Base-by-base conservation (phyloP, 2,329 filamentous ascomycete species). In the Aspergillus pseudonomiae region DNA sequence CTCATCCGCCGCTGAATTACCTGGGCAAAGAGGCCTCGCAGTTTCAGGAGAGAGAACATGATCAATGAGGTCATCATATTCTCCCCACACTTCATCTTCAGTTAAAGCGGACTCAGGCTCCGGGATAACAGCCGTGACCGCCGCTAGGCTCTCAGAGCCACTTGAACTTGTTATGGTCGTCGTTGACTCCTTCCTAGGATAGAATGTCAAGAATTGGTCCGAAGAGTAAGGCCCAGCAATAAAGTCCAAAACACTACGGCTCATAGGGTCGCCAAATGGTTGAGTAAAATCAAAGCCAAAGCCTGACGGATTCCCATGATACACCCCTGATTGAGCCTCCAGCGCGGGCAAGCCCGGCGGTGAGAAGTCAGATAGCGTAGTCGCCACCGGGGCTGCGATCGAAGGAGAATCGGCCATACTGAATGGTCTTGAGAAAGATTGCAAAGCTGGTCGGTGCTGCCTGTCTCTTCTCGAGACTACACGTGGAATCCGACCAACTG, bases 41-140 rank as follows among this genome's bases (percentile, higher is more conserved):
- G 68, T 69, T 41, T 77, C 78, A 9, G 82, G 79, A 5, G 84
- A 85, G 57, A 87, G 84, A 12, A 88, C 84, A 62, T 92, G 89
- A 59, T 91, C 91, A 60, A 97, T 86, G 14, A 97, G 81, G 70
- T 97, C 94, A 68, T 98, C 89, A 73, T 96, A 97, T 77, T 96
- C 94, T 58, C 94, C 89, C 94, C 94, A 98, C 1, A 97, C 86
- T 73, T 97, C 94, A 70, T 97, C 94, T 68, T 96, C 91, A 1
- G 82, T 87, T 4, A 89, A 84, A 0, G 87, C 89, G 4, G 88
- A 87, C 52, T 82, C 83, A 1, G 86, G 82, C 3, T 82, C 80
- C 0, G 91, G 90, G 26, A 91, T 81, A 2, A 92, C 79, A 7
- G 91, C 89, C 19, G 88, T 91, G 4, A 89, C 87, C 6, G 85